Conservation (phyloP, 495 filamentous ascomycete genomes). For the Pseudotulostoma volvatum region DNA sequence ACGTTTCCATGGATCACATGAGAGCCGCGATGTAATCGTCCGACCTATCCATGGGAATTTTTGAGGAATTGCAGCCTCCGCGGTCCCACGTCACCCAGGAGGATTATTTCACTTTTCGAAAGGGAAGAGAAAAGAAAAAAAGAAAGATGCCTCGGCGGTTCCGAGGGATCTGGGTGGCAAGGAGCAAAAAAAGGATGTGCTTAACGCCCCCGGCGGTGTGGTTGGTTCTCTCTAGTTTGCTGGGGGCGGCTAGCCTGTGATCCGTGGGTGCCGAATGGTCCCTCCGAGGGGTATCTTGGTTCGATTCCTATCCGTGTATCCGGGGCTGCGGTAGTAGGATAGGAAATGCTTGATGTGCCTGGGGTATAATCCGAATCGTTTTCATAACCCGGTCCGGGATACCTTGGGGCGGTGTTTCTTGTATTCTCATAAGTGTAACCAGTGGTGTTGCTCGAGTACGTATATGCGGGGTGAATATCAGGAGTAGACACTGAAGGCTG, state of each 20-base stretch:
- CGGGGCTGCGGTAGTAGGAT: constrained; percentile 29
- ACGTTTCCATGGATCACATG: too few relatives aligned
- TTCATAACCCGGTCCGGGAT: constrained; percentile 31
- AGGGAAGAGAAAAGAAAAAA: constrained; percentile 1
- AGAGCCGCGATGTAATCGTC: too few relatives aligned
- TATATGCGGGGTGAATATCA: constrained; percentile 21
- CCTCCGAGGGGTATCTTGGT: constrained; percentile 30
- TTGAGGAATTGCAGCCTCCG: neutral
- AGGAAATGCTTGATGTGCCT: constrained; percentile 27
- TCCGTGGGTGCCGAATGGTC: constrained; percentile 21
- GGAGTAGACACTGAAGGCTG: constrained; percentile 21
- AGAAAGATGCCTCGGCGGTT: constrained; percentile 12
- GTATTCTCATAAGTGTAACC: constrained; percentile 27
- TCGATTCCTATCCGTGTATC: constrained; percentile 35
- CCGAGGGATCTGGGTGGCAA: too few relatives aligned
- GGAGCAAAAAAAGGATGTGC: too few relatives aligned
- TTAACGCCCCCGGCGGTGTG: too few relatives aligned
- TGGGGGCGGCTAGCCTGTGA: constrained; percentile 25
- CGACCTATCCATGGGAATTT: too few relatives aligned
- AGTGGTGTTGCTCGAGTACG: constrained; percentile 22
- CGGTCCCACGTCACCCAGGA: neutral
- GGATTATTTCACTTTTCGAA: neutral
- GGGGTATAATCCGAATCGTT: constrained; percentile 29
- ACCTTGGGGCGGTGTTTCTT: constrained; percentile 31
- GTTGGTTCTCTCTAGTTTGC: constrained; percentile 25